phyloP scores from a whole-genome alignment of 495 filamentous ascomycete genomes.

The Barbatosphaeria neglecta region DNA sequence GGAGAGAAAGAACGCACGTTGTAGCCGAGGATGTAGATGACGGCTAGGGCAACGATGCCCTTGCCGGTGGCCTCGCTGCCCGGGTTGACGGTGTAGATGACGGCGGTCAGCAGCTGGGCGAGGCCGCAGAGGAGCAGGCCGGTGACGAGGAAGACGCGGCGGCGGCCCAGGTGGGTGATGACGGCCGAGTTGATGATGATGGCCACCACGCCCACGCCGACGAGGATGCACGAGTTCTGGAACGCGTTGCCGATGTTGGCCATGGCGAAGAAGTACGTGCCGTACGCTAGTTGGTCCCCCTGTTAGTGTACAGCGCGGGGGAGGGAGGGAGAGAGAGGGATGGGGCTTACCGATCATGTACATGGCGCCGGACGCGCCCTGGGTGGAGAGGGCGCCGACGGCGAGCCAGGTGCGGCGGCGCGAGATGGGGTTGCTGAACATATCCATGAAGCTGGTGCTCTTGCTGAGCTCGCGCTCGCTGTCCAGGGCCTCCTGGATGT shows the following conservation, averaged over 20 bases:
- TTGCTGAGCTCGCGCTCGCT: conserved; percentile 33
- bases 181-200: conserved; percentile 43
- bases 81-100: conserved; percentile 38
- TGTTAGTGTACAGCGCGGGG: not conserved
- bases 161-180: conserved; percentile 42
- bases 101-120: conserved; percentile 42
- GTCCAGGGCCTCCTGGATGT: conserved; percentile 42
- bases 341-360: conserved; percentile 40
- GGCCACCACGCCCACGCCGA: conserved; percentile 42
- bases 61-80: conserved; percentile 36
- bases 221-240: conserved; percentile 46
- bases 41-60: conserved; percentile 40
- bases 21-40: conserved; percentile 46
- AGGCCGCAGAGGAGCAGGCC: conserved; percentile 44
- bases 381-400: conserved; percentile 39
- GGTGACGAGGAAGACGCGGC: conserved; percentile 38
- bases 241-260: conserved; percentile 47
- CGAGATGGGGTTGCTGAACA: conserved; percentile 43
- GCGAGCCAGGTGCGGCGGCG: conserved; percentile 37
- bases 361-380: conserved; percentile 50
- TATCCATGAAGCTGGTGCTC: conserved; percentile 32
- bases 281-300: conserved; percentile 32
- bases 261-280: conserved; percentile 57
- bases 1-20: conserved; percentile 21
- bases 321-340: not conserved